Evolutionary conservation across 2,329 filamentous ascomycete genomes (phyloP).

Genomic region (Chaetomium sp.): DNA sequence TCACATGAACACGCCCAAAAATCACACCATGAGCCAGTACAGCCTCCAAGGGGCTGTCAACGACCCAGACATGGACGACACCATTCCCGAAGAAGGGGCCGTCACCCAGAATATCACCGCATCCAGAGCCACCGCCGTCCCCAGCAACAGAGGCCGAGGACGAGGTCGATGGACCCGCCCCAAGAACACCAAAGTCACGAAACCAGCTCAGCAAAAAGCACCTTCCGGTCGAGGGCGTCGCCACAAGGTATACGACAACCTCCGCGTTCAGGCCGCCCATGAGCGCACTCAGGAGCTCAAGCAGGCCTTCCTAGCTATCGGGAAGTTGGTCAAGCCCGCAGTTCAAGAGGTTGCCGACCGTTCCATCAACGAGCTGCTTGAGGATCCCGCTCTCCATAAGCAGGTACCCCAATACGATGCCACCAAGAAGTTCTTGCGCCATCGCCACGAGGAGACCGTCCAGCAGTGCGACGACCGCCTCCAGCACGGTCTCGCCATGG

Average conservation of each 20-base stretch:
- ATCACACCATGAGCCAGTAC: conserved; percentile 27
- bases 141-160: conserved; percentile 41
- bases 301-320: conserved; percentile 64
- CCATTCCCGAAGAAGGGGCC: conserved; percentile 24
- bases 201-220: conserved; percentile 42
- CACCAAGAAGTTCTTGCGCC: conserved; percentile 55
- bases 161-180: conserved; percentile 38
- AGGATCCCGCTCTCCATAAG: conserved; percentile 56
- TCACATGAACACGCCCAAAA: conserved; percentile 15
- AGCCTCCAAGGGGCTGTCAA: conserved; percentile 19
- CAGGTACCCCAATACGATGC: conserved; percentile 55
- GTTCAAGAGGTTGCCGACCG: conserved; percentile 67
- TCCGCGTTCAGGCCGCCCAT: conserved; percentile 58
- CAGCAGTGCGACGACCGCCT: conserved; percentile 33
- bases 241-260: conserved; percentile 58
- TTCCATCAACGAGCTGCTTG: conserved; percentile 58
- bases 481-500: conserved; percentile 29
- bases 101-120: conserved; percentile 35
- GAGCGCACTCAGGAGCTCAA: conserved; percentile 69
- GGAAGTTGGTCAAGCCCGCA: conserved; percentile 63
- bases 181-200: conserved; percentile 35
- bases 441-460: conserved; percentile 42
- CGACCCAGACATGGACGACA: conserved; percentile 27
- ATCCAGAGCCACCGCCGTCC: conserved; percentile 31
- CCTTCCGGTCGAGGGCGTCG: conserved; percentile 50